A percentile compares a stretch with the other conserved stretches of the same genome.
phyloP scores from a whole-genome alignment of 164 flowering plant species.

The Vitis riparia region DNA sequence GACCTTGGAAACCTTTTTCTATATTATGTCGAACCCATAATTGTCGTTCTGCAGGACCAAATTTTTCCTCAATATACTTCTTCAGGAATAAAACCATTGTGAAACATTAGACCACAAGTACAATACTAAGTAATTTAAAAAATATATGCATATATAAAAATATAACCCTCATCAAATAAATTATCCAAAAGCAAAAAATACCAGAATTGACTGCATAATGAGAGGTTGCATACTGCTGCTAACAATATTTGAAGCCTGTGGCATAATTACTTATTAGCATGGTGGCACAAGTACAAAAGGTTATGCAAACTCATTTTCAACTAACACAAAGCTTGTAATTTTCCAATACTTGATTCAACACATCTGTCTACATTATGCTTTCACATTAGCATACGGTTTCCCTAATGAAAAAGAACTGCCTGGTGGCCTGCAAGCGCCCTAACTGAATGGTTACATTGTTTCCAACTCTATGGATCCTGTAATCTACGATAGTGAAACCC shows the following conservation, averaged over 20 bases:
- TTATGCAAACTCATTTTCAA: neutral
- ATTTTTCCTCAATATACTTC: slow-evolving; percentile 50
- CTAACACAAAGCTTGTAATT: slow-evolving; percentile 1
- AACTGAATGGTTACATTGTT: neutral
- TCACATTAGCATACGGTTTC: neutral
- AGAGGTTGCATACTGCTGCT: slow-evolving; percentile 66
- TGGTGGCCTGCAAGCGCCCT: neutral
- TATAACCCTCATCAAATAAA: too few relatives aligned
- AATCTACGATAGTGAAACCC: neutral
- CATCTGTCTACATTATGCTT: neutral
- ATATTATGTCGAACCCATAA: slow-evolving; percentile 39
- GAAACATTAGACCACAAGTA: neutral
- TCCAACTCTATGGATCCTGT: neutral
- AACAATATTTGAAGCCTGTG: slow-evolving; percentile 58
- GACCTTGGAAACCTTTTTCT: slow-evolving; percentile 56
- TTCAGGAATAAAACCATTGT: slow-evolving; percentile 11
- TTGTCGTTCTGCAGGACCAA: slow-evolving; percentile 38
- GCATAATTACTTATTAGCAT: neutral
- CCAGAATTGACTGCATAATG: slow-evolving; percentile 51
- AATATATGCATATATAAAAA: neutral
- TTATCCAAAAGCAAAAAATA: slow-evolving; percentile 17
- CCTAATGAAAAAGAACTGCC: neutral
- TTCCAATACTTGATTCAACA: neutral
- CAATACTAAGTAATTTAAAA: neutral
- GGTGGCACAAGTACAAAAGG: neutral